Conservation (phyloP, 2,329 filamentous ascomycete genomes). For the Hypoxylon sp. region DNA sequence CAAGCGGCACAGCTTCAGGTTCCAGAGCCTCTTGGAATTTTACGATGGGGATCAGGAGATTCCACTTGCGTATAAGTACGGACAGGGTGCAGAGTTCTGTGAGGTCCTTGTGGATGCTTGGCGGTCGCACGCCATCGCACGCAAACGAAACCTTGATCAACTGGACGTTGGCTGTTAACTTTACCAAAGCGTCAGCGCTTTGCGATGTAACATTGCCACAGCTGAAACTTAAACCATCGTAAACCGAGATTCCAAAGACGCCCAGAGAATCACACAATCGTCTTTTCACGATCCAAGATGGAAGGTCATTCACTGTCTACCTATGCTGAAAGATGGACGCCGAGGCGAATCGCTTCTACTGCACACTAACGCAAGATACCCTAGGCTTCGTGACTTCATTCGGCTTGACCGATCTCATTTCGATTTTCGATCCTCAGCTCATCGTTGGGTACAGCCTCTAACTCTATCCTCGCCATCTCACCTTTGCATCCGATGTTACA, state of each 20-base stretch:
- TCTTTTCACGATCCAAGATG: slow-evolving; percentile 16
- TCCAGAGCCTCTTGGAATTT: slow-evolving; percentile 15
- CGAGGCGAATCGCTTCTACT: slow-evolving; percentile 1
- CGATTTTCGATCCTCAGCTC: slow-evolving; percentile 37
- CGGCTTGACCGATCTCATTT: slow-evolving; percentile 31
- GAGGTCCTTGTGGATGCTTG: slow-evolving; percentile 39
- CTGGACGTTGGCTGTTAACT: slow-evolving; percentile 9
- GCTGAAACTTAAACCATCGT: slow-evolving; percentile 6
- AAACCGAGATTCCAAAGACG: slow-evolving; percentile 22
- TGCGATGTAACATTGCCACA: slow-evolving; percentile 22
- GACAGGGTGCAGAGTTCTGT: slow-evolving; percentile 27
- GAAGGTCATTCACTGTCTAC: slow-evolving; percentile 23
- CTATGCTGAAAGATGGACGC: slow-evolving; percentile 1
- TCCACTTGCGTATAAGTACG: slow-evolving; percentile 25
- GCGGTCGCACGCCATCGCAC: slow-evolving; percentile 43
- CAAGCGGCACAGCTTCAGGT: slow-evolving; percentile 6
- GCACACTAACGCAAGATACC: too few species aligned
- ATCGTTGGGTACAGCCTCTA: background rate
- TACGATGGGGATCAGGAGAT: slow-evolving; percentile 22
- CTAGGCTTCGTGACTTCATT: slow-evolving; percentile 26
- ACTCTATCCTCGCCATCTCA: slow-evolving; percentile 39
- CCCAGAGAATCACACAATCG: slow-evolving; percentile 26
- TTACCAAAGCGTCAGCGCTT: slow-evolving; percentile 11
- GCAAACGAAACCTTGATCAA: slow-evolving; percentile 29
- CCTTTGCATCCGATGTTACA: background rate